A percentile compares a stretch with the other conserved stretches of the same genome.
These are phyloP conservation scores for Penicillium nucicola DNA, from an alignment of 495 filamentous ascomycete species.

Conservation along the genomic window DNA sequence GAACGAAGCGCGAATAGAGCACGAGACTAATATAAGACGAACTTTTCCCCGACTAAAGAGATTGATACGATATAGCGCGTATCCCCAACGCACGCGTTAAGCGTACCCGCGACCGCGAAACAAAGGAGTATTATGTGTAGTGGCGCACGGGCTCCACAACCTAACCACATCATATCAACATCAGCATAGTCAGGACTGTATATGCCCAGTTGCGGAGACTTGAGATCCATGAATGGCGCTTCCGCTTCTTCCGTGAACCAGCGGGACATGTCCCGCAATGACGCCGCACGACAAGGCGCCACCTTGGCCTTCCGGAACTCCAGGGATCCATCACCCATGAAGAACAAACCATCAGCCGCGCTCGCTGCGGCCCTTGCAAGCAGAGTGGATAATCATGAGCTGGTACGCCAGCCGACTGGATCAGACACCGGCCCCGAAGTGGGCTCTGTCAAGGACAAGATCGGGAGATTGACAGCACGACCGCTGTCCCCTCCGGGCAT, in stretches of 20 bases:
- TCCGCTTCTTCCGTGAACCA: slow-evolving; percentile 28
- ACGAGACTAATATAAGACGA: no score
- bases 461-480: slow-evolving; percentile 32
- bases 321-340: slow-evolving; percentile 14
- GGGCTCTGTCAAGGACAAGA: slow-evolving; percentile 43
- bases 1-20: no score
- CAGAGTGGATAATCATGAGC: slow-evolving; percentile 15
- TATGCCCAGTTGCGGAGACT: background rate
- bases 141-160: background rate
- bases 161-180: background rate
- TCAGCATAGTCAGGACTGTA: no score
- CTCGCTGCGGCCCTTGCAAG: slow-evolving; percentile 17
- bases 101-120: no score
- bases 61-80: no score
- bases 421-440: slow-evolving; percentile 33
- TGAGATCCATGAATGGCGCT: slow-evolving; percentile 33
- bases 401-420: slow-evolving; percentile 10
- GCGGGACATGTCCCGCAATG: slow-evolving; percentile 23
- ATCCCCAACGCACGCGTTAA: no score
- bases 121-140: no score
- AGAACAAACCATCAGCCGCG: slow-evolving; percentile 9
- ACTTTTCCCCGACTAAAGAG: no score
- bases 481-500: slow-evolving; percentile 9
- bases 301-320: slow-evolving; percentile 33
- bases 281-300: slow-evolving; percentile 38